Base-by-base conservation (phyloP, 2,329 filamentous ascomycete genomes). In the Fusarium caatingaense region DNA sequence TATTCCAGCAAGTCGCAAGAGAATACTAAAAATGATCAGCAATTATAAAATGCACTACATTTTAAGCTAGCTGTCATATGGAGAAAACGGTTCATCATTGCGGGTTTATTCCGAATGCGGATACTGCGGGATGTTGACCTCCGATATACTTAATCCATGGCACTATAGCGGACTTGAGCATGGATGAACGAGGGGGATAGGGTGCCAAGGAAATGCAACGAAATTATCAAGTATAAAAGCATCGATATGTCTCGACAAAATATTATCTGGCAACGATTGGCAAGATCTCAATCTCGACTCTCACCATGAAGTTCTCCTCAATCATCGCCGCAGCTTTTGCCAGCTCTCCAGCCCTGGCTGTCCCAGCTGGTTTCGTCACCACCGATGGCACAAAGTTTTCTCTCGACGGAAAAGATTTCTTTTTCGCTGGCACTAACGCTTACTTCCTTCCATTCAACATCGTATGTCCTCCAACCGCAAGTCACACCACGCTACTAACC, bases 351-450 rank as follows among this genome's bases (percentile, higher is more conserved):
- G 64, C 20, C 7, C 8, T 60, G 12, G 68, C 68, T 16, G 74
- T 64, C 4, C 72, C 73, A 15, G 72, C 71, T 44, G 83, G 84
- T 1, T 87, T 87, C 56, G 84, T 87, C 20, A 84, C 83, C 5
- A 81, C 83, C 1, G 78, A 84, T 5, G 85, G 83, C 8, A 80
- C 78, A 3, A 83, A 84, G 60, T 88, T 88, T 76, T 78, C 83
- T 73, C 80, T 88, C 7, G 82, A 87, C 48, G 86, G 86, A 58
- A 79, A 86, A 63, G 81, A 85, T 65, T 88, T 87, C 71, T 83
- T 86, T 76, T 88, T 87, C 70, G 86, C 86, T 3, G 86, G 86
- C 2, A 85, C 81, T 66, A 88, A 88, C 74, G 86, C 85, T 12
- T 87, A 88, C 66, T 87, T 86, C 67, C 84, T 87, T 20, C 85